phyloP scores from a whole-genome alignment of 2,329 filamentous ascomycete species.

The Trichoderma breve region DNA sequence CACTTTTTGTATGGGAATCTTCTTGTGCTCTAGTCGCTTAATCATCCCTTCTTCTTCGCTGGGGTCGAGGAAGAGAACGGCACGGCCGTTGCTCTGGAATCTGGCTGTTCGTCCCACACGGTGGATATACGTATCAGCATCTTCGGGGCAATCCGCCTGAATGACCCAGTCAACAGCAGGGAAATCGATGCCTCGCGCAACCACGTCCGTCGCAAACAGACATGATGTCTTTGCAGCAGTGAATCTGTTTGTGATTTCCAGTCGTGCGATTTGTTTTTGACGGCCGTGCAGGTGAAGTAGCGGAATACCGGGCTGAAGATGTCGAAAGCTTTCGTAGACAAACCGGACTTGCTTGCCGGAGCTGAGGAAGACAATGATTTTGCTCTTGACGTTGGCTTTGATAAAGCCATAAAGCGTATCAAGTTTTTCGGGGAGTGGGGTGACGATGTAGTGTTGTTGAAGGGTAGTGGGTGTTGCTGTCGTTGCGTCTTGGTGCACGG shows the following conservation, averaged over 20 bases:
- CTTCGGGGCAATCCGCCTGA: constrained; percentile 96
- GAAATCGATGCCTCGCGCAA: constrained; percentile 91
- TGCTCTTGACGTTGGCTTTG: constrained; percentile 83
- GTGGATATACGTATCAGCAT: constrained; percentile 97
- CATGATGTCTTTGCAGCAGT: constrained; percentile 78
- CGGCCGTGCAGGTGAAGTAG: constrained; percentile 89
- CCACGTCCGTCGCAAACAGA: constrained; percentile 92
- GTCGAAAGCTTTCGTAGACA: constrained; percentile 88
- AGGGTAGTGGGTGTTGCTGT: constrained; percentile 79
- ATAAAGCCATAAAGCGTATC: constrained; percentile 93
- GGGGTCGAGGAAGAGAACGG: constrained; percentile 87
- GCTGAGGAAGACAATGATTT: constrained; percentile 93
- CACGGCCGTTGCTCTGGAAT: constrained; percentile 82
- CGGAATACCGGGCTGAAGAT: constrained; percentile 90
- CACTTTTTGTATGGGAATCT: constrained; percentile 82
- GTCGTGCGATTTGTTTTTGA: constrained; percentile 84
- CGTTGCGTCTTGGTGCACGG: constrained; percentile 80
- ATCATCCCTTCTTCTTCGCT: constrained; percentile 93
- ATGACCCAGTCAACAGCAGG: constrained; percentile 98
- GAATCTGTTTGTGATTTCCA: constrained; percentile 86
- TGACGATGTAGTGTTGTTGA: constrained; percentile 88
- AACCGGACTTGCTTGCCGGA: constrained; percentile 97
- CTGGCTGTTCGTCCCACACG: constrained; percentile 92
- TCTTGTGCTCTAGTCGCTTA: constrained; percentile 79
- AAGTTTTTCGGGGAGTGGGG: constrained; percentile 81